Conservation (phyloP, 2,329 filamentous ascomycete genomes). For the Claviceps paspali region DNA sequence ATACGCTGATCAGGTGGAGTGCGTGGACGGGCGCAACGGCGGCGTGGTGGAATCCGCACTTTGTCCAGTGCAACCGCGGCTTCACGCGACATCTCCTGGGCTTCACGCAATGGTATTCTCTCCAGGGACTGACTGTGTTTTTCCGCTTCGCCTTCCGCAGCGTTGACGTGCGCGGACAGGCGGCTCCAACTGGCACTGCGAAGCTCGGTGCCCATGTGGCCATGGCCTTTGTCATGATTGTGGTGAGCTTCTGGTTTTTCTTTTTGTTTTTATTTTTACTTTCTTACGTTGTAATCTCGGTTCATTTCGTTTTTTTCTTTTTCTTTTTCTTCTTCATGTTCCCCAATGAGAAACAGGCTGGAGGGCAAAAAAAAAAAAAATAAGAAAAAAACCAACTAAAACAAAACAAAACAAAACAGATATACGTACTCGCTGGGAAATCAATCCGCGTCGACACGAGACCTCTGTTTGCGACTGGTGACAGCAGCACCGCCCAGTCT, state of each 20-base stretch:
- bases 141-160: conserved; percentile 36
- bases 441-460: conserved; percentile 41
- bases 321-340: neutral
- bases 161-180: conserved; percentile 24
- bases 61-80: conserved; percentile 43
- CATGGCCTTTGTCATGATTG: conserved; percentile 34
- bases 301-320: no score
- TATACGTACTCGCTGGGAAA: conserved; percentile 27
- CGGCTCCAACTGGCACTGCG: conserved; percentile 19
- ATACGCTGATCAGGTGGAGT: conserved; percentile 29
- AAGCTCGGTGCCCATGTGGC: conserved; percentile 38
- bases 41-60: conserved; percentile 54
- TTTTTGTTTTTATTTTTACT: no score
- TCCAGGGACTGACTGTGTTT: conserved; percentile 44
- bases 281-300: no score
- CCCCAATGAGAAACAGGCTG: no score
- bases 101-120: conserved; percentile 48
- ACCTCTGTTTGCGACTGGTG: conserved; percentile 34
- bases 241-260: conserved; percentile 26
- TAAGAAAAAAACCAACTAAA: no score
- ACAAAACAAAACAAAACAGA: conserved; percentile 14
- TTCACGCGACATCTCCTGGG: conserved; percentile 45
- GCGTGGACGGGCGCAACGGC: conserved; percentile 34
- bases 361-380: no score
- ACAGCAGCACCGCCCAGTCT: conserved; percentile 8